Base-by-base conservation (phyloP, 2,329 filamentous ascomycete species). In the Aspergillus transmontanensis region DNA sequence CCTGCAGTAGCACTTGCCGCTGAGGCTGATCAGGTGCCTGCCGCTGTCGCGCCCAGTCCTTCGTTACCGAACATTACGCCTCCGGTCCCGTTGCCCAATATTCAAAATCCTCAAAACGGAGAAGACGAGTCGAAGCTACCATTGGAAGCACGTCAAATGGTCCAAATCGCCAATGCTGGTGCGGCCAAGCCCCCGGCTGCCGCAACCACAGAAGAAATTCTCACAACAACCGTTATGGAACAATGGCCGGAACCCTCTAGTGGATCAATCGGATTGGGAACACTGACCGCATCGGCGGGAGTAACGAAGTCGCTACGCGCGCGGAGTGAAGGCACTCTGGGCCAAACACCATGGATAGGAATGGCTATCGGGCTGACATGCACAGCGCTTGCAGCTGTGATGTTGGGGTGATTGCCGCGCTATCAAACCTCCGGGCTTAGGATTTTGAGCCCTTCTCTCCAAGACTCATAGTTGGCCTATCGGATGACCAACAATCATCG, bases 331-430 rank as follows among this genome's bases (percentile, higher is more conserved):
- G 77, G 77, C 32, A 73, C 73, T 19, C 68, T 79, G 2, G 77
- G 77, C 28, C 76, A 79, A 62, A 75, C 77, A 1, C 77, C 77
- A 36, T 79, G 77, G 77, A 78, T 78, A 60, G 77, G 77, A 39
- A 78, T 78, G 75, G 77, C 75, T 6, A 77, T 79, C 53, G 77
- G 77, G 50, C 62, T 79, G 62, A 78, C 76, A 28, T 78, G 73
- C 58, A 79, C 77, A 46, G 74, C 76, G 9, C 61, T 79, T 48
- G 73, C 77, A 23, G 77, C 77, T 9, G 73, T 78, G 46, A 78
- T 78, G 76, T 63, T 79, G 55, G 77, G 77, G 34, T 79, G 66
- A 71, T 53, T 2, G 21, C 30, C 4, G 21, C 32, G 28, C 19
- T 14, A 11, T 45, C 2, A n/a, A 12, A 34, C 28, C 4, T 21